These are phyloP conservation scores for Paramyrothecium roridum DNA, from an alignment of 2,329 filamentous ascomycete genomes.

Conservation along the genomic window DNA sequence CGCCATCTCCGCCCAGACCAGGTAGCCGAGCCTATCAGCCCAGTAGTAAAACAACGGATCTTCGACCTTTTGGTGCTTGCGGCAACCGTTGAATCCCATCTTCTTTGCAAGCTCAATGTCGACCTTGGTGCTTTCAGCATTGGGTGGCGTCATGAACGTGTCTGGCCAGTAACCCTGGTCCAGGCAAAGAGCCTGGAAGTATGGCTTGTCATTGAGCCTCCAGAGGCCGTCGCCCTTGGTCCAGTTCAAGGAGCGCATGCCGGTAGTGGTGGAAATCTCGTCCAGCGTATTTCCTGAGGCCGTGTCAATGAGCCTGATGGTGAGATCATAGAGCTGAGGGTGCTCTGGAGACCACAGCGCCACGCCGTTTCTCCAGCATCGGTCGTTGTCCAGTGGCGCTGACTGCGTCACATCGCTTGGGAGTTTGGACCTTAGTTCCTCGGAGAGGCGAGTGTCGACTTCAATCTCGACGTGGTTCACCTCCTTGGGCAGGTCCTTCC, in stretches of 20 bases:
- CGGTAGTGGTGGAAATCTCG: conserved; percentile 55
- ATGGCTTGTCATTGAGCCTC: conserved; percentile 54
- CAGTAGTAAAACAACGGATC: conserved; percentile 59
- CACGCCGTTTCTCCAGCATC: conserved; percentile 50
- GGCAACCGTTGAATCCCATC: conserved; percentile 63
- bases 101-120: conserved; percentile 56
- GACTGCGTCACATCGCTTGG: conserved; percentile 27
- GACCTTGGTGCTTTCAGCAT: conserved; percentile 36
- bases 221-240: conserved; percentile 54
- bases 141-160: conserved; percentile 57
- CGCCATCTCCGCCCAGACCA: conserved; percentile 64
- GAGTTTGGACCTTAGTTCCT: conserved; percentile 35
- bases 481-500: conserved; percentile 42
- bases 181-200: conserved; percentile 58
- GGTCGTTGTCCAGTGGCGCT: conserved; percentile 31
- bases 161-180: conserved; percentile 64
- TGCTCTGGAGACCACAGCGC: conserved; percentile 61
- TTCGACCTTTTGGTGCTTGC: conserved; percentile 65
- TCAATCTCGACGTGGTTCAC: conserved; percentile 44
- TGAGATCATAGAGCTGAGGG: conserved; percentile 54
- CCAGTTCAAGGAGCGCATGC: conserved; percentile 61
- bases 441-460: conserved; percentile 44
- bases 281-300: conserved; percentile 41
- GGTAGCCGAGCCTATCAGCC: conserved; percentile 57
- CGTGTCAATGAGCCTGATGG: conserved; percentile 46